phyloP scores from a whole-genome alignment of 345 rosid species.

The Eucalyptus paniculata region DNA sequence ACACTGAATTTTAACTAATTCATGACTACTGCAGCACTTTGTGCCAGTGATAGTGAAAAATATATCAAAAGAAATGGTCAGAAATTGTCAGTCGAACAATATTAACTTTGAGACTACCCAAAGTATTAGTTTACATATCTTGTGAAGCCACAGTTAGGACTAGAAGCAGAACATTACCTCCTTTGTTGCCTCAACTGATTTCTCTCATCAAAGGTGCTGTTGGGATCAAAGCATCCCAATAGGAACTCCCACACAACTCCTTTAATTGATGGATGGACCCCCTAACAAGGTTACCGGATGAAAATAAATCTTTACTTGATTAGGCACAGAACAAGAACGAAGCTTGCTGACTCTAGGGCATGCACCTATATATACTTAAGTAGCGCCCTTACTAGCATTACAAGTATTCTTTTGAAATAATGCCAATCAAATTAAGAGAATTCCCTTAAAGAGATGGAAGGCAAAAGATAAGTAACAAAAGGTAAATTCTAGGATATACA shows the following conservation, averaged over 20 bases:
- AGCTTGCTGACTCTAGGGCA: neutral
- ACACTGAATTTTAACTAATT: neutral
- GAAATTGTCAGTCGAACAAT: neutral
- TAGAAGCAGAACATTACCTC: slow-evolving; percentile 32
- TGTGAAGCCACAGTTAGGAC: neutral
- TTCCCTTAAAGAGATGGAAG: neutral
- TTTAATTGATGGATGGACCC: slow-evolving; percentile 91
- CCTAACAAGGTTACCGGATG: slow-evolving; percentile 16
- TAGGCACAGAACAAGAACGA: neutral
- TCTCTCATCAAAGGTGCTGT: slow-evolving; percentile 71
- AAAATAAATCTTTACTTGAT: neutral
- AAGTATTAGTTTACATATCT: neutral
- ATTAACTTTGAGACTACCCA: neutral
- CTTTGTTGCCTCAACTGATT: slow-evolving; percentile 44
- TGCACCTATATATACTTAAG: neutral
- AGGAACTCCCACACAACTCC: slow-evolving; percentile 91
- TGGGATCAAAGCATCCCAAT: slow-evolving; percentile 91
- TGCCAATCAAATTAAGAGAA: neutral
- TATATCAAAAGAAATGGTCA: neutral
- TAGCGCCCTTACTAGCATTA: neutral
- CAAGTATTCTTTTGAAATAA: neutral
- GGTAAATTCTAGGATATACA: neutral
- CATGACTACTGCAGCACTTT: neutral
- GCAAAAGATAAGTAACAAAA: neutral
- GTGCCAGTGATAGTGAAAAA: neutral